Evolutionary conservation across 2,329 filamentous ascomycete species (phyloP), one percentile per base, ranked within the genome.

Genomic region (Verticillium albo-atrum): DNA sequence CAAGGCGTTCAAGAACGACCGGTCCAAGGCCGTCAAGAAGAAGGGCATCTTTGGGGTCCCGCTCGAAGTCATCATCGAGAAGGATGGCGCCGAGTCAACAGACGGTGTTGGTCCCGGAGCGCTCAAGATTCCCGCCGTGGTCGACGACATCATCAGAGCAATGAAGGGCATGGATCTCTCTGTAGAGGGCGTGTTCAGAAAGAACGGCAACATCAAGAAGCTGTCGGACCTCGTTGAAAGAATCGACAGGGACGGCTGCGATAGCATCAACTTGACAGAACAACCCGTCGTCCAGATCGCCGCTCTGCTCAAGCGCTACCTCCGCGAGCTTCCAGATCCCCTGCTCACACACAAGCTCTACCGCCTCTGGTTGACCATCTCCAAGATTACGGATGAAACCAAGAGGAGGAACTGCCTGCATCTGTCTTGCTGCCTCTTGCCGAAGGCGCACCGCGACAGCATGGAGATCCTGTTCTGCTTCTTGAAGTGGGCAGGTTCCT

Each of bases 131-230:
- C 95, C 95, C 3, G 90, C 92, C n/a, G 82, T 99, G 57, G 84
- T 99, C n/a, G 94, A 98, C 69, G 94, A 97, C 71, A 88, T 94
- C 55, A 89, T 99, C 37, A 90, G 91, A 4, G 92, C 93, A 14
- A 97, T 99, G 91, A 88, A 93, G 67, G 95, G 94, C 75, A 98
- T 99, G 92, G 95, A 99, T 73, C 92, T 99, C 79, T 98, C 94
- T 2, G 92, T 99, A 1, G 95, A 99, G 74, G 95, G 95, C 68
- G 93, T 99, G 25, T 99, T 99, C 85, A 88, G 95, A 67, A 99
- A 99, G 82, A 99, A 98, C 69, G 95, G 95, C 67, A 99, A 98
- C 74, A 97, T 99, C 77, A 94, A 95, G 74, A 91, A 93, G 66
- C 82, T 97, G 52, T 91, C 90, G 66, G 93, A 97, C 62, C 81